Evolutionary conservation across 768 basidiomycete genomes (phyloP), one percentile per base, ranked within the genome.

Genomic region (Leucocoprinus sp.): DNA sequence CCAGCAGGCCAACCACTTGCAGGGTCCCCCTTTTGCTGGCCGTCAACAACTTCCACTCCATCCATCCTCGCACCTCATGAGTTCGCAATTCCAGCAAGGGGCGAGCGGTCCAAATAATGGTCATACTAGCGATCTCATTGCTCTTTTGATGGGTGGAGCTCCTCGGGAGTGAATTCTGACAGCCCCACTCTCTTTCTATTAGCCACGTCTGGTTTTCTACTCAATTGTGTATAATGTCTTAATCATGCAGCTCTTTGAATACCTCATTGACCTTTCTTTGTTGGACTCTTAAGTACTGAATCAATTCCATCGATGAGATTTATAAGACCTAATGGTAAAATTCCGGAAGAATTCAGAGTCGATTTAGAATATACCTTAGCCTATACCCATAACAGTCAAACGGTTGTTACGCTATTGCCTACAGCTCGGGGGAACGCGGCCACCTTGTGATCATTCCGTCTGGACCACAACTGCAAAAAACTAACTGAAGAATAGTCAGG

Each of bases 61-160:
- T 78, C 79, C 47, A 62, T 76, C 62, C 9, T 59, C 39, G 18
- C 39, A 41, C n/a, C 15, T 41, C 24, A 45, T 77, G 50, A 71
- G 72, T 9, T 74, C 75, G 42, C 80, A 84, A 51, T 66, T 81
- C 42, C 83, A 78, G 53, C 80, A 76, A 55, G 80, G 78, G 64
- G 70, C 70, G 22, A 67, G 70, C 40, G 65, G 65, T 14, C 61
- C 67, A 17, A 74, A 66, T 57, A 76, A 67, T 50, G 79, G 78
- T 55, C 74, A 77, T 26, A 65, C 78, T 35, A 81, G 84, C 50
- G 87, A 91, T 58, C 65, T 91, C 53, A 89, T 91, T 81, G 79
- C 87, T 36, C 71, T 91, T 49, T 74, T 91, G 51, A 81, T 91
- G 84, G 82, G 80, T 43, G 82, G 81, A 45, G 55, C 65, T 44